Evolutionary conservation across 2,329 filamentous ascomycete genomes (phyloP), one percentile per base, ranked within the genome.

Genomic region (Dactylellina sp.): DNA sequence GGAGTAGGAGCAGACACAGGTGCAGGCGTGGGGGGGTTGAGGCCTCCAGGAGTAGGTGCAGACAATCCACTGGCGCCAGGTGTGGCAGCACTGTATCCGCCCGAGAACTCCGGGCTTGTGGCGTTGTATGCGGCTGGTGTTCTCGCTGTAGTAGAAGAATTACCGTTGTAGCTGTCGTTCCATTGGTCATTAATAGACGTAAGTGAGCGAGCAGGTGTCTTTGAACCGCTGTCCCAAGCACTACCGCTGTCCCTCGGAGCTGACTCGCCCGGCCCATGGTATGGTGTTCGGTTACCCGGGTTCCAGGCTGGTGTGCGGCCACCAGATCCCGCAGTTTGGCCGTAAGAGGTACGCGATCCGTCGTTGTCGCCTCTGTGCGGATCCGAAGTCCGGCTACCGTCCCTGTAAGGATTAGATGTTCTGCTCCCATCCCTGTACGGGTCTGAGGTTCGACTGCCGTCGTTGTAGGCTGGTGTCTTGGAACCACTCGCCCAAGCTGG

Each of bases 291-390:
- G 61, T 89, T 88, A 59, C 90, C 91, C 1, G 92, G 90, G 70
- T 89, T 89, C 91, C 91, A 93, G 3, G 89, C 90, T 6, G 90
- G 90, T 0, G 90, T 93, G 60, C 91, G 87, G 52, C 86, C 86
- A 28, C 53, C 39, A 20, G 86, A 85, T 5, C 71, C 62, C n/a
- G 52, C 71, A 16, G 61, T 42, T 44, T 72, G 68, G 16, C 92
- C 92, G 78, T 96, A 96, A 1, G 91, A 88, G 14, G 92, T 93
- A 49, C 89, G 88, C 80, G 83, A 89, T 72, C 90, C 90, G 77
- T 90, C 89, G 78, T 91, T 91, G 0, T 89, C 89, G 79, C 83
- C 68, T 55, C 68, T 55, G 32, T 72, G 65, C 50, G 68, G 68
- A 46, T 72, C 61, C 82, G 24, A 83, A 81, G 37, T 72, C 44